Evolutionary conservation across 2,329 filamentous ascomycete genomes (phyloP), one percentile per base, ranked within the genome.

Genomic region (Fusarium subglutinans): DNA sequence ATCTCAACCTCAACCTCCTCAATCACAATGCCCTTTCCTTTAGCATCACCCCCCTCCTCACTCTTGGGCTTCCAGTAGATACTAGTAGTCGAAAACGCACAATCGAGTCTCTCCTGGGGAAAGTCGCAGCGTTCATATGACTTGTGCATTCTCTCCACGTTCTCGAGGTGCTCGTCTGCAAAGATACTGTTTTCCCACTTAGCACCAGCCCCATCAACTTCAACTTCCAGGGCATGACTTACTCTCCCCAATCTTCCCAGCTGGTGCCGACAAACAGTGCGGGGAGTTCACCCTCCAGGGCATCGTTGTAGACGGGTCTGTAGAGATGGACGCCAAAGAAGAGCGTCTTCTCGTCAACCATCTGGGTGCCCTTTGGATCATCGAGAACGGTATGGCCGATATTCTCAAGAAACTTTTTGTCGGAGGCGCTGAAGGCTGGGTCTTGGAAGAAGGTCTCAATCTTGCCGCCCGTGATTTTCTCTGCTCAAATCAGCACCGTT

Each of bases 241-340:
- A 89, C 86, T 81, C 78, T 56, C 89, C 85, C 86, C 88, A 90
- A 4, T 84, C 82, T 14, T 85, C 81, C 77, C 84, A 86, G 0
- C 83, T 82, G 0, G 88, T 91, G 0, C 91, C 91, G 20, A 93
- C 84, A 18, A 90, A 88, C 5, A 92, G 76, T 1, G 82, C 85
- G 1, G 91, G 91, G 3, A 84, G 74, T 2, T 80, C 72, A 1
- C 80, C 77, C 5, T 82, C 75, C 5, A 93, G 80, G 0, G 90
- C 84, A 11, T 84, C 79, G 28, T 86, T 82, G 56, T 90, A 93
- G 45, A 88, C 85, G 43, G 81, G 83, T 28, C 82, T 83, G 64
- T 90, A 90, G 66, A 91, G 84, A 57, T 93, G 91, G 0, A 93
- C 85, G 3, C 89, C 91, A 72, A 89, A 93, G 5, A 92, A 83